phyloP scores from a whole-genome alignment of 345 rosid genomes.

The Heritiera fomes region DNA sequence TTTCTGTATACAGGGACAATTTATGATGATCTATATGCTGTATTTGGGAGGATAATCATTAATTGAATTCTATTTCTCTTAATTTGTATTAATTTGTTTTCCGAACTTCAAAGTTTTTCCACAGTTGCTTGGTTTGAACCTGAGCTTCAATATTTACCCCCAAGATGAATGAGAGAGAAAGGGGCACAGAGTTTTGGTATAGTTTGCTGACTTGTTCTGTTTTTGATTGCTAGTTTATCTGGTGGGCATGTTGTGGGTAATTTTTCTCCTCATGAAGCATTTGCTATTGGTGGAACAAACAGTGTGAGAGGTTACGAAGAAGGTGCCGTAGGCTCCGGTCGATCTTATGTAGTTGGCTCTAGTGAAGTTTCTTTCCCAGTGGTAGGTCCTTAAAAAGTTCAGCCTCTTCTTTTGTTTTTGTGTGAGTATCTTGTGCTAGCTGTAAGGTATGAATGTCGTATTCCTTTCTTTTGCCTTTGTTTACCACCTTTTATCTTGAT shows the following conservation, averaged over 20 bases:
- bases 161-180: neutral
- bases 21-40: neutral
- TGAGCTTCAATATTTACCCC: neutral
- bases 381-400: slow-evolving; percentile 46
- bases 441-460: neutral
- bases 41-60: slow-evolving; percentile 9
- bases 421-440: neutral
- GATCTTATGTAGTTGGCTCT: slow-evolving; percentile 83
- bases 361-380: slow-evolving; percentile 85
- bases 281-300: slow-evolving; percentile 91
- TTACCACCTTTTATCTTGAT: slow-evolving; percentile 2
- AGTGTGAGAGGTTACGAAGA: slow-evolving; percentile 98
- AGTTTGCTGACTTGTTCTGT: slow-evolving; percentile 19
- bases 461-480: neutral
- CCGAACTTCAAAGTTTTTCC: slow-evolving; percentile 3
- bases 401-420: slow-evolving; percentile 8
- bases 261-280: slow-evolving; percentile 95
- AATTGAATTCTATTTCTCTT: neutral
- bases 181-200: neutral
- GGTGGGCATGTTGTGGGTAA: slow-evolving; percentile 91
- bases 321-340: slow-evolving; percentile 95
- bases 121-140: slow-evolving; percentile 8
- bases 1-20: neutral
- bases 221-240: slow-evolving; percentile 56
- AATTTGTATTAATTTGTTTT: slow-evolving; percentile 2